phyloP scores from a whole-genome alignment of 129 eudicot species.

The Smallanthus sonchifolius region DNA sequence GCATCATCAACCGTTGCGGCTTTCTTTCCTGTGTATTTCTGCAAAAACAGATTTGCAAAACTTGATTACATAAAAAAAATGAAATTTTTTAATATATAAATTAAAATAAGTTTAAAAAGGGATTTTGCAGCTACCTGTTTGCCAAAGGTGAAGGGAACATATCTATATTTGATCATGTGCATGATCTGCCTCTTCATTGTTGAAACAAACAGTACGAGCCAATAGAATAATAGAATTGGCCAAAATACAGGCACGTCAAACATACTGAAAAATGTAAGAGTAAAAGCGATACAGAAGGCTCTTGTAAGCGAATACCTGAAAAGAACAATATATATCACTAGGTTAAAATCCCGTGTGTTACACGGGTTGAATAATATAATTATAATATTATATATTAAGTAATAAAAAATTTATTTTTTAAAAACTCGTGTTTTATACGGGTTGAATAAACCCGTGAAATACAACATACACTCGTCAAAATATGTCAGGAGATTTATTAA shows the following conservation, averaged over 20 bases:
- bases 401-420: too few species aligned
- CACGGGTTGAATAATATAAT: too few species aligned
- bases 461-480: too few species aligned
- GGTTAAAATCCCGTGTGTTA: too few species aligned
- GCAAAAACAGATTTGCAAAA: slow-evolving; percentile 4
- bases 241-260: slow-evolving; percentile 88
- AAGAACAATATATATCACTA: slow-evolving; percentile 8
- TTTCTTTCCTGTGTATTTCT: slow-evolving; percentile 86
- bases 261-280: slow-evolving; percentile 62
- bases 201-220: slow-evolving; percentile 57
- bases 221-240: slow-evolving; percentile 78
- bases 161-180: slow-evolving; percentile 83
- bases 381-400: too few species aligned
- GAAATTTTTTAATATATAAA: neutral
- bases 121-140: slow-evolving; percentile 48
- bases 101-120: neutral
- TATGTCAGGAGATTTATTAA: too few species aligned
- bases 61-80: neutral
- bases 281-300: slow-evolving; percentile 70
- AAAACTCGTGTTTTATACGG: too few species aligned
- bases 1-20: slow-evolving; percentile 46
- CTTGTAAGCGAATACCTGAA: slow-evolving; percentile 60
- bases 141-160: slow-evolving; percentile 71
- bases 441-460: too few species aligned
- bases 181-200: slow-evolving; percentile 77